These are phyloP conservation scores for Cubamyces sp. DNA, from an alignment of 768 basidiomycete species.

Conservation along the genomic window DNA sequence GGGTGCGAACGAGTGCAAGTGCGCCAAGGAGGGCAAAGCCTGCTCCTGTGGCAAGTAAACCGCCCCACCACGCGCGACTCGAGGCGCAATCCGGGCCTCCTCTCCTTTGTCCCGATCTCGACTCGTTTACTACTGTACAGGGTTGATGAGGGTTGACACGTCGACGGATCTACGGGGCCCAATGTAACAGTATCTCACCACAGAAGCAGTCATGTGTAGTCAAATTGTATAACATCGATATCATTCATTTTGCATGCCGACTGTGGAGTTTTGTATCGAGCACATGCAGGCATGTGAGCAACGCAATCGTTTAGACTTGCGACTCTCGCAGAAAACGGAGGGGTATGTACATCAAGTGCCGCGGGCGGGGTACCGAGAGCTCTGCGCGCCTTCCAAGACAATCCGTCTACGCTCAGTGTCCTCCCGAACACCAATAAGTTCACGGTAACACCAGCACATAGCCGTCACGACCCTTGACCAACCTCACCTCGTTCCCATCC, in stretches of 20 bases:
- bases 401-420: no score
- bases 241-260: no score
- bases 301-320: no score
- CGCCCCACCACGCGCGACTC: not conserved
- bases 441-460: constrained; percentile 16
- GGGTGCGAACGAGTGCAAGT: constrained; percentile 10
- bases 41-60: constrained; percentile 18
- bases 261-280: no score
- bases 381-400: no score
- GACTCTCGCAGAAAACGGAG: no score
- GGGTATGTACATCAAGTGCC: no score
- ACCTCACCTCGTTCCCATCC: constrained; percentile 2
- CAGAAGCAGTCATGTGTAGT: not conserved
- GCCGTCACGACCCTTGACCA: constrained; percentile 2
- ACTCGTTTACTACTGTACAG: not conserved
- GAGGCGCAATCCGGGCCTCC: not conserved
- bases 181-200: not conserved
- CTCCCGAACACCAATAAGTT: no score
- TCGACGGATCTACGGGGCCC: not conserved
- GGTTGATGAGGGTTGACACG: constrained; percentile 6
- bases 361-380: no score
- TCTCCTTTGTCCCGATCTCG: no score
- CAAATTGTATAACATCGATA: not conserved
- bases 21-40: constrained; percentile 17
- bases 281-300: no score